phyloP scores from a whole-genome alignment of 805 yeast species.

The Zygoascus bituminiphila region DNA sequence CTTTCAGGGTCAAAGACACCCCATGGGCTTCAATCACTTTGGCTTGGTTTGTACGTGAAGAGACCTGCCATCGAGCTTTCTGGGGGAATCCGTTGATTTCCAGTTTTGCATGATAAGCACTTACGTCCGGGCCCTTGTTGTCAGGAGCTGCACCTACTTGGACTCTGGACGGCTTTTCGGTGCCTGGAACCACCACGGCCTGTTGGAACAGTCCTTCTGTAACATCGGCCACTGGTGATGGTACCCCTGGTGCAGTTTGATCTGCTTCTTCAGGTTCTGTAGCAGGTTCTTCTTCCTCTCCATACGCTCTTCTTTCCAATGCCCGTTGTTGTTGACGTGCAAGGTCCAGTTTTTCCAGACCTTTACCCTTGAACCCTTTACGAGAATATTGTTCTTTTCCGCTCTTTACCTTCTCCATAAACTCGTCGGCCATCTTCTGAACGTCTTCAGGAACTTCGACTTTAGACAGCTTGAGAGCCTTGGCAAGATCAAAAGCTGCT shows the following conservation, averaged over 20 bases:
- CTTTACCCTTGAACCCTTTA: constrained; percentile 90
- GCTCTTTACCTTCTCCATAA: constrained; percentile 50
- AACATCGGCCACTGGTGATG: background rate
- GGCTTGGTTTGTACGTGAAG: constrained; percentile 54
- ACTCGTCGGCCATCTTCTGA: constrained; percentile 42
- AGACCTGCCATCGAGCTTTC: constrained; percentile 29
- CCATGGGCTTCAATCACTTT: constrained; percentile 63
- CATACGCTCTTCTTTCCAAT: constrained; percentile 43
- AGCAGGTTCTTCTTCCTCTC: constrained; percentile 30
- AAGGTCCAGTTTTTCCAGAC: constrained; percentile 69
- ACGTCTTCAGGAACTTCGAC: constrained; percentile 47
- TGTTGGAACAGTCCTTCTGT: constrained; percentile 9
- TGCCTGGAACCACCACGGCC: constrained; percentile 15
- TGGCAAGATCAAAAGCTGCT: constrained; percentile 58
- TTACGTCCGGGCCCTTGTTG: constrained; percentile 47
- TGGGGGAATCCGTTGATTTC: constrained; percentile 79
- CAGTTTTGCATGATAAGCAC: constrained; percentile 56
- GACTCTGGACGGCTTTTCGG: constrained; percentile 25
- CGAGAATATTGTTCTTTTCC: constrained; percentile 54
- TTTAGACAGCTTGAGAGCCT: constrained; percentile 55
- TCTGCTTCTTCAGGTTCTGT: constrained; percentile 27
- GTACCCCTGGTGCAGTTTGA: constrained; percentile 1
- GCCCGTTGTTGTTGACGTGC: constrained; percentile 43
- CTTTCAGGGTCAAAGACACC: constrained; percentile 74
- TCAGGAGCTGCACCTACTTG: constrained; percentile 46